These are phyloP conservation scores for Chaetomium tenue DNA, from an alignment of 495 filamentous ascomycete species.

Conservation along the genomic window DNA sequence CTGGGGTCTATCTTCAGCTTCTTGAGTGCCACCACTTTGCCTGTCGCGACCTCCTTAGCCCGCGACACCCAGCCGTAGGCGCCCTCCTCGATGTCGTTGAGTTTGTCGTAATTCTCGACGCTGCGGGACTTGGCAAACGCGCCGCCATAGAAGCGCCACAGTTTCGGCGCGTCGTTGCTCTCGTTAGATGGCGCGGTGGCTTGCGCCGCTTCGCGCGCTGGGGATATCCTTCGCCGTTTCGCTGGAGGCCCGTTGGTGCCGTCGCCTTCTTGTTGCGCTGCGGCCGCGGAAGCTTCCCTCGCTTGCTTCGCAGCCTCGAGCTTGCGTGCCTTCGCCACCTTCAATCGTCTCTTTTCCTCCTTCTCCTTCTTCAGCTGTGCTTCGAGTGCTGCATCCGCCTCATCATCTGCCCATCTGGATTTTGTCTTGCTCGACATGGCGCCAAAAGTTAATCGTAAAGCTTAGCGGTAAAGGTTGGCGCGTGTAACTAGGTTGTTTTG, in stretches of 20 bases:
- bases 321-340: conserved; percentile 79
- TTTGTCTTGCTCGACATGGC: conserved; percentile 62
- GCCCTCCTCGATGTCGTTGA: conserved; percentile 97
- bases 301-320: conserved; percentile 58
- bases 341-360: conserved; percentile 81
- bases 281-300: conserved; percentile 33
- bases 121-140: conserved; percentile 71
- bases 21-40: conserved; percentile 89
- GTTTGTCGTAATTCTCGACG: conserved; percentile 83
- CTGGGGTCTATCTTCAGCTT: conserved; percentile 86
- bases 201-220: conserved; percentile 35
- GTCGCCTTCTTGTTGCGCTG: conserved; percentile 26
- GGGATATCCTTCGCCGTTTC: conserved; percentile 56
- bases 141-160: conserved; percentile 68
- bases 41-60: conserved; percentile 74
- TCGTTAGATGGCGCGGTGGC: conserved; percentile 3
- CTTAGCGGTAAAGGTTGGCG: not conserved
- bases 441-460: conserved; percentile 11
- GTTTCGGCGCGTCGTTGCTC: conserved; percentile 36
- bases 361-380: conserved; percentile 79
- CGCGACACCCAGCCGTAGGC: conserved; percentile 93
- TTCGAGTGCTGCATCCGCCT: conserved; percentile 69
- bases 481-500: not conserved
- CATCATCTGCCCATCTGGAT: conserved; percentile 86
- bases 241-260: conserved; percentile 46